phyloP scores from a whole-genome alignment of 2,329 filamentous ascomycete genomes.

The Tolypocladium endophyticum region DNA sequence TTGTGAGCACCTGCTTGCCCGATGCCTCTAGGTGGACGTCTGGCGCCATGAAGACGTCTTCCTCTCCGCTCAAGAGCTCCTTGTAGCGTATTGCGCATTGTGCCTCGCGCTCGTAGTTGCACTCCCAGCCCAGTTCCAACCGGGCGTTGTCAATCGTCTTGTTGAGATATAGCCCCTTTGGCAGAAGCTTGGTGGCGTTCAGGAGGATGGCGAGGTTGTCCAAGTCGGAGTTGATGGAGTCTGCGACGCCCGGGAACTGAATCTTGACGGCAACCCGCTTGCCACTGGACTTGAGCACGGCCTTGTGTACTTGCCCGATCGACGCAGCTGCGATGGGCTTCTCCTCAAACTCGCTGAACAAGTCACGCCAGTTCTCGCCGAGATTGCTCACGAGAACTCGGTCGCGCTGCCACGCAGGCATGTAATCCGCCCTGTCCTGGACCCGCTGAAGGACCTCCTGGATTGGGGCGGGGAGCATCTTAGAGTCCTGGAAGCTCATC shows the following conservation, averaged over 20 bases:
- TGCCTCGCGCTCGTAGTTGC: constrained; percentile 86
- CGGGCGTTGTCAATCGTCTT: constrained; percentile 96
- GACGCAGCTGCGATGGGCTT: constrained; percentile 90
- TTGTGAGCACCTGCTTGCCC: constrained; percentile 79
- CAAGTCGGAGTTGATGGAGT: constrained; percentile 92
- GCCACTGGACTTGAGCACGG: constrained; percentile 64
- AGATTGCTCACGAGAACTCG: constrained; percentile 71
- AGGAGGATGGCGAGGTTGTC: constrained; percentile 88
- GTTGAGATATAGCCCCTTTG: constrained; percentile 85
- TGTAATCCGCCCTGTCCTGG: constrained; percentile 94
- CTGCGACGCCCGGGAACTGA: constrained; percentile 91
- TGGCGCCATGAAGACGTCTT: constrained; percentile 68
- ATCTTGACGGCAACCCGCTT: constrained; percentile 86
- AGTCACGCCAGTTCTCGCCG: constrained; percentile 70
- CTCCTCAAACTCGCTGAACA: constrained; percentile 81
- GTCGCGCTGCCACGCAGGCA: constrained; percentile 89
- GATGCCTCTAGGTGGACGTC: constrained; percentile 68
- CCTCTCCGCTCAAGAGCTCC: constrained; percentile 55
- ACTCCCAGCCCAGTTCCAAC: constrained; percentile 90
- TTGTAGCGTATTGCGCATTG: constrained; percentile 68
- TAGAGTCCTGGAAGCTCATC: constrained; percentile 96
- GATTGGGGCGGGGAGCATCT: constrained; percentile 81
- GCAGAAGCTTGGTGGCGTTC: constrained; percentile 79
- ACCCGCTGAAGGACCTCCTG: constrained; percentile 87
- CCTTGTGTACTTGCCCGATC: constrained; percentile 91